Percentiles rank a stretch among this genome's conserved stretches.
phyloP scores from a whole-genome alignment of 2,329 filamentous ascomycete genomes.

The Mycocentrospora acerina region DNA sequence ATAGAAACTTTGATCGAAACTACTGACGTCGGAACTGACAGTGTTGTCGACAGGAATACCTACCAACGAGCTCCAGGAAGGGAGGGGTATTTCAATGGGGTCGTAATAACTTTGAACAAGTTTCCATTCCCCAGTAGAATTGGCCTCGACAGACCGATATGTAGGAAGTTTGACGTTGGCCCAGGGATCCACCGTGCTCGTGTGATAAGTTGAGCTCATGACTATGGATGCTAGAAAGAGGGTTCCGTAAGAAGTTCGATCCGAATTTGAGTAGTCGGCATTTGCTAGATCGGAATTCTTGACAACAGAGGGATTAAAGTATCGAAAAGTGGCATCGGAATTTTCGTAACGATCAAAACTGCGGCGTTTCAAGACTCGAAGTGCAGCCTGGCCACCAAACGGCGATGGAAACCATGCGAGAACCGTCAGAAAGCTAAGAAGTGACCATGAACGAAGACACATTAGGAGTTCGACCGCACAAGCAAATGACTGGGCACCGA shows the following conservation, averaged over 20 bases:
- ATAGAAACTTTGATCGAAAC: no score
- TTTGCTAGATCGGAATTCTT: slow-evolving; percentile 11
- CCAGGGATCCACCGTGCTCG: slow-evolving; percentile 28
- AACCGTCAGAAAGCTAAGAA: slow-evolving; percentile 25
- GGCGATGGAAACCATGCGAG: slow-evolving; percentile 33
- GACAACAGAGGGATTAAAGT: slow-evolving; percentile 17
- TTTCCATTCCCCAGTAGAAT: slow-evolving; percentile 22
- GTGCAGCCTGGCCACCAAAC: slow-evolving; percentile 31
- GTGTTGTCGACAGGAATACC: slow-evolving; percentile 22
- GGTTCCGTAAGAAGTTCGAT: slow-evolving; percentile 19
- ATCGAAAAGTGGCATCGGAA: slow-evolving; percentile 15
- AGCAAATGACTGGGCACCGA: slow-evolving; percentile 34
- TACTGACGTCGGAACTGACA: slow-evolving; percentile 3
- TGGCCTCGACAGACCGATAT: slow-evolving; percentile 23
- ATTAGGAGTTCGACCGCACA: slow-evolving; percentile 33
- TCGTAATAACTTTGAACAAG: no score
- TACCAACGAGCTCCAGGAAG: slow-evolving; percentile 28
- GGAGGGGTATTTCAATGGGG: slow-evolving; percentile 6
- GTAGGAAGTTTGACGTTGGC: slow-evolving; percentile 30
- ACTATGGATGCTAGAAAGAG: slow-evolving; percentile 27
- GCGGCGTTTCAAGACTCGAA: slow-evolving; percentile 18
- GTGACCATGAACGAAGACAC: slow-evolving; percentile 23
- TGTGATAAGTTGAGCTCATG: slow-evolving; percentile 24
- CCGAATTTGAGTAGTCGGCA: slow-evolving; percentile 13
- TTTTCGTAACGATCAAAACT: slow-evolving; percentile 7